These are phyloP conservation scores for Daldinia loculata DNA, from an alignment of 495 filamentous ascomycete species.

Conservation along the genomic window DNA sequence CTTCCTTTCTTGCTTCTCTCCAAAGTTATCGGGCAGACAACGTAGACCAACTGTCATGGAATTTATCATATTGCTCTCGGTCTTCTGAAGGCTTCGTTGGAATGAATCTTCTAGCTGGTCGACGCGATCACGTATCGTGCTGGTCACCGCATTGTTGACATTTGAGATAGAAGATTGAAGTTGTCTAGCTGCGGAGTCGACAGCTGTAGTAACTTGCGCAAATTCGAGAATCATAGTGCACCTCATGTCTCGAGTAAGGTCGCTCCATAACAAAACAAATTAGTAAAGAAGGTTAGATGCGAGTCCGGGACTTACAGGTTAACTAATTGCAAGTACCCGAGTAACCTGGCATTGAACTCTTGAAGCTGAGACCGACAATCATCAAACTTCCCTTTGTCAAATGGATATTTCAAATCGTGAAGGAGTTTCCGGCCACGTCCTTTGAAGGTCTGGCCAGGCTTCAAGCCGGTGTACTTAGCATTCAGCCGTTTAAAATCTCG, in stretches of 20 bases:
- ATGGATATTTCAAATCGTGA: slow-evolving; percentile 16
- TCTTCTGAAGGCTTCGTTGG: not conserved
- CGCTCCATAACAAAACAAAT: slow-evolving; percentile 10
- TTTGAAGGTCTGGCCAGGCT: not conserved
- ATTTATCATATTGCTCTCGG: not conserved
- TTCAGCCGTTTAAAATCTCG: slow-evolving; percentile 13
- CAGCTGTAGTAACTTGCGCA: not conserved
- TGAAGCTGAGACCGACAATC: slow-evolving; percentile 11
- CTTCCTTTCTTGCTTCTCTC: too few relatives aligned
- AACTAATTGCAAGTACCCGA: slow-evolving; percentile 17
- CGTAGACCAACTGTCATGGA: too few relatives aligned
- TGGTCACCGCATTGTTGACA: not conserved
- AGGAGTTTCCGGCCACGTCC: slow-evolving; percentile 2
- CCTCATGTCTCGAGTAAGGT: slow-evolving; percentile 14
- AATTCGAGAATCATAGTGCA: not conserved
- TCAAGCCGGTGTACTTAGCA: slow-evolving; percentile 6
- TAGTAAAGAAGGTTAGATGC: not conserved
- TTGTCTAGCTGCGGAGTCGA: slow-evolving; percentile 1
- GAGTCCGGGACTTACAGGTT: slow-evolving; percentile 10
- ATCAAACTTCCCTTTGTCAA: slow-evolving; percentile 19
- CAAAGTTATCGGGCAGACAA: too few relatives aligned
- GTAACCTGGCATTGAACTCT: slow-evolving; percentile 8
- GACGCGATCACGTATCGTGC: not conserved
- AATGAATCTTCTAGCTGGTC: not conserved
- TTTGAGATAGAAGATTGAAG: slow-evolving; percentile 6